These are phyloP conservation scores for Epichloe coenophiala DNA, from an alignment of 2,329 filamentous ascomycete species.

Conservation along the genomic window DNA sequence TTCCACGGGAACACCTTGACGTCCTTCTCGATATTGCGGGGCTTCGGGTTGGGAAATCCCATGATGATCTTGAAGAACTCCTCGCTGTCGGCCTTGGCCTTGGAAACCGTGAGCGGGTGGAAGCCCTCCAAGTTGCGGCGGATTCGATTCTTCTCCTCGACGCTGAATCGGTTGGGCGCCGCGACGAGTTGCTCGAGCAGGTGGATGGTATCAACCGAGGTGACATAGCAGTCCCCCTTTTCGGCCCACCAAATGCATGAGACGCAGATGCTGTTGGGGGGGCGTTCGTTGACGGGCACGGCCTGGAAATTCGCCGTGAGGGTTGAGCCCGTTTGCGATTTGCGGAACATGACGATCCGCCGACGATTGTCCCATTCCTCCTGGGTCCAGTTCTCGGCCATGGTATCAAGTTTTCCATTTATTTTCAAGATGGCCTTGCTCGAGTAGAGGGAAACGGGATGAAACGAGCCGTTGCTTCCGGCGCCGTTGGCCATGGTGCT, in stretches of 20 bases:
- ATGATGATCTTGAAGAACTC: slow-evolving; percentile 99
- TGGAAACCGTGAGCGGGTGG: slow-evolving; percentile 83
- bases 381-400: slow-evolving; percentile 70
- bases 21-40: slow-evolving; percentile 96
- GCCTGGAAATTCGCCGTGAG: slow-evolving; percentile 70
- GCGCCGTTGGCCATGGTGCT: slow-evolving; percentile 34
- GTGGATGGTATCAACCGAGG: slow-evolving; percentile 91
- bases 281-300: slow-evolving; percentile 64
- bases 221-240: slow-evolving; percentile 82
- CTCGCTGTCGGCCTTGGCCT: slow-evolving; percentile 81
- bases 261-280: slow-evolving; percentile 82
- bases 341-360: slow-evolving; percentile 77
- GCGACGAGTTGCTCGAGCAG: slow-evolving; percentile 85
- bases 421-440: slow-evolving; percentile 78
- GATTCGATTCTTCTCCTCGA: slow-evolving; percentile 98
- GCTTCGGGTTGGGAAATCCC: slow-evolving; percentile 90
- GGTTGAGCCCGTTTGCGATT: slow-evolving; percentile 68
- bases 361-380: slow-evolving; percentile 72
- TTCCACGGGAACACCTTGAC: slow-evolving; percentile 99
- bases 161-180: slow-evolving; percentile 63
- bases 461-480: slow-evolving; percentile 39
- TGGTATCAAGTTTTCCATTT: slow-evolving; percentile 68
- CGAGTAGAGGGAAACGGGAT: slow-evolving; percentile 69
- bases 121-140: slow-evolving; percentile 91
- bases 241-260: slow-evolving; percentile 97